These are phyloP conservation scores for Ophiostoma sp. DNA, from an alignment of 2,329 filamentous ascomycete genomes.

Conservation along the genomic window DNA sequence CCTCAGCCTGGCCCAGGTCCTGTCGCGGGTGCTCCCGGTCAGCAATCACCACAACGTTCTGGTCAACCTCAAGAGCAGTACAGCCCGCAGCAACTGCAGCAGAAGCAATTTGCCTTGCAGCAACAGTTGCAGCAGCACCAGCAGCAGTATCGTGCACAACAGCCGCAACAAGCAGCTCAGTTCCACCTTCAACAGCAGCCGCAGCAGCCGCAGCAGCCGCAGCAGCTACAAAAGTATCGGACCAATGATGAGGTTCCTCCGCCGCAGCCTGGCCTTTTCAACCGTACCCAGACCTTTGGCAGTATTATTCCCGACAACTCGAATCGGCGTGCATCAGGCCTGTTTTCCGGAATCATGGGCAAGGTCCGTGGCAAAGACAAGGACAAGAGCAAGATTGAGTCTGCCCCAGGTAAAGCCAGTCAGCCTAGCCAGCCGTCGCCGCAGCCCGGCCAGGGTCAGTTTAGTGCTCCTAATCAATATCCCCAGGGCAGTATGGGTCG, in stretches of 20 bases:
- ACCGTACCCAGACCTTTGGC: constrained; percentile 21
- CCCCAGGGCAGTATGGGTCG: background rate
- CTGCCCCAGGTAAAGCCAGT: background rate
- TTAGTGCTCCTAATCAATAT: background rate
- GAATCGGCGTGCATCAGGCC: constrained; percentile 9
- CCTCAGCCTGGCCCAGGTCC: background rate
- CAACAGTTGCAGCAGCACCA: constrained; percentile 18
- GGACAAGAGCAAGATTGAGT: background rate
- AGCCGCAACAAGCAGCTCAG: constrained; percentile 4
- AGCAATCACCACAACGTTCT: background rate
- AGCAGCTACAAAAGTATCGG: constrained; percentile 11
- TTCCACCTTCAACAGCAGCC: constrained; percentile 16
- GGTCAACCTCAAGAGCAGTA: background rate
- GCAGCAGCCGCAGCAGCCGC: constrained; percentile 22
- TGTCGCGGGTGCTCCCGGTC: background rate
- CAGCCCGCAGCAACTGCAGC: constrained; percentile 11
- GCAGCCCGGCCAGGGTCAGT: background rate
- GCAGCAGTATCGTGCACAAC: constrained; percentile 14
- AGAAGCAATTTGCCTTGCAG: constrained; percentile 1
- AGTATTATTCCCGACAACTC: constrained; percentile 17
- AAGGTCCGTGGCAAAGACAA: constrained; percentile 22
- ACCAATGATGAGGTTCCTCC: background rate
- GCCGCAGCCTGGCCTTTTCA: constrained; percentile 8
- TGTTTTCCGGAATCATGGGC: constrained; percentile 24
- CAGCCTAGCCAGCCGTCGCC: background rate